phyloP scores from a whole-genome alignment of 352 stramenopile species.

The Phytophthora aleatoria region DNA sequence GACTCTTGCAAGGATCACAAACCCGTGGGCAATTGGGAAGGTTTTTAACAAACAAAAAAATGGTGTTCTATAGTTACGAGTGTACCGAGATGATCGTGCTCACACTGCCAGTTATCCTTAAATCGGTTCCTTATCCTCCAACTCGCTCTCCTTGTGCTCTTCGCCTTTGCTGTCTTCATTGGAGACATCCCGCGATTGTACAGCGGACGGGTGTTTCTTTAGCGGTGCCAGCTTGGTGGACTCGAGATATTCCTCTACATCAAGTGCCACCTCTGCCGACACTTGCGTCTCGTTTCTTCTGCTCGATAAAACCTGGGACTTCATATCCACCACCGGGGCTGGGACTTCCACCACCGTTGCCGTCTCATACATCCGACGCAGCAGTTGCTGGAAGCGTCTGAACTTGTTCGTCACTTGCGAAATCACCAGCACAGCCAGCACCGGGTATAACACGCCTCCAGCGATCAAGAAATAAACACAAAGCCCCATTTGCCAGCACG shows the following conservation, averaged over 20 bases:
- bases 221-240: slow-evolving; percentile 42
- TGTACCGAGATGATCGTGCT: too few relatives aligned
- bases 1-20: slow-evolving; percentile 41
- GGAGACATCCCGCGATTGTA: slow-evolving; percentile 35
- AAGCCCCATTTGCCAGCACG: slow-evolving; percentile 73
- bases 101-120: too few relatives aligned
- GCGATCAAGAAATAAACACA: slow-evolving; percentile 65
- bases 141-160: slow-evolving; percentile 39
- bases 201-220: slow-evolving; percentile 49
- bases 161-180: slow-evolving; percentile 47
- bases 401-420: slow-evolving; percentile 71
- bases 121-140: slow-evolving; percentile 5
- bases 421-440: slow-evolving; percentile 67
- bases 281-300: slow-evolving; percentile 36
- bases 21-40: slow-evolving; percentile 42
- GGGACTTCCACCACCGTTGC: slow-evolving; percentile 56
- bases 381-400: slow-evolving; percentile 46
- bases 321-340: slow-evolving; percentile 42
- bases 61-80: slow-evolving; percentile 30
- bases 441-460: slow-evolving; percentile 58
- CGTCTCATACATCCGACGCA: slow-evolving; percentile 57
- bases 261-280: slow-evolving; percentile 43
- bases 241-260: slow-evolving; percentile 39
- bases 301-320: slow-evolving; percentile 30
- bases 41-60: slow-evolving; percentile 30